Evolutionary conservation across 1,284 basidiomycete genomes (phyloP).

Genomic region (Termitomyces sp.): DNA sequence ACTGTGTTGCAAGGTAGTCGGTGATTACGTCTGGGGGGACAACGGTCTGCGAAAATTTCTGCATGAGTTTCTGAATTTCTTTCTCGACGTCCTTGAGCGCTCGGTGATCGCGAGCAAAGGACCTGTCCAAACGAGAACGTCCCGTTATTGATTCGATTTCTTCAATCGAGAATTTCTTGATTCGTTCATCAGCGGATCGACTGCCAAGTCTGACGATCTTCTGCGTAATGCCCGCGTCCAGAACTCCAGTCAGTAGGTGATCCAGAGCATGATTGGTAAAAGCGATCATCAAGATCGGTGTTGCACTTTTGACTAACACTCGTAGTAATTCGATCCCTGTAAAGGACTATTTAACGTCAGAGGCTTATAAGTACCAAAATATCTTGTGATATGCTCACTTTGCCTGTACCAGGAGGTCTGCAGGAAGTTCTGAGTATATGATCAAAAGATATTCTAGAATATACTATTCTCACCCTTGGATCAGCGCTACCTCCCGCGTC

Average conservation of each 20-base stretch:
- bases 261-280: slow-evolving; percentile 77
- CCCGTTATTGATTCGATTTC: slow-evolving; percentile 43
- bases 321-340: slow-evolving; percentile 64
- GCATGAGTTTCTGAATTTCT: slow-evolving; percentile 43
- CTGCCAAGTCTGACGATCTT: slow-evolving; percentile 63
- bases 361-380: not conserved
- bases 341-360: slow-evolving; percentile 38
- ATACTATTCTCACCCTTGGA: slow-evolving; percentile 56
- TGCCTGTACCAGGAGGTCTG: slow-evolving; percentile 74
- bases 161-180: slow-evolving; percentile 55
- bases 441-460: not conserved
- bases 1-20: slow-evolving; percentile 33
- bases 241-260: slow-evolving; percentile 56
- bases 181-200: slow-evolving; percentile 53
- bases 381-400: slow-evolving; percentile 35
- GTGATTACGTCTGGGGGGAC: slow-evolving; percentile 38
- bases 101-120: slow-evolving; percentile 29
- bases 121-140: slow-evolving; percentile 36
- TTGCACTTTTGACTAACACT: slow-evolving; percentile 50
- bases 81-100: slow-evolving; percentile 42
- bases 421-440: slow-evolving; percentile 8
- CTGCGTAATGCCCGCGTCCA: slow-evolving; percentile 57
- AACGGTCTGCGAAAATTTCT: slow-evolving; percentile 31
- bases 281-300: slow-evolving; percentile 63
- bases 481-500: slow-evolving; percentile 54